Percentiles rank a stretch among this genome's conserved stretches.
Conservation (phyloP, 495 filamentous ascomycete species). For the Talaromyces stipitatus region DNA sequence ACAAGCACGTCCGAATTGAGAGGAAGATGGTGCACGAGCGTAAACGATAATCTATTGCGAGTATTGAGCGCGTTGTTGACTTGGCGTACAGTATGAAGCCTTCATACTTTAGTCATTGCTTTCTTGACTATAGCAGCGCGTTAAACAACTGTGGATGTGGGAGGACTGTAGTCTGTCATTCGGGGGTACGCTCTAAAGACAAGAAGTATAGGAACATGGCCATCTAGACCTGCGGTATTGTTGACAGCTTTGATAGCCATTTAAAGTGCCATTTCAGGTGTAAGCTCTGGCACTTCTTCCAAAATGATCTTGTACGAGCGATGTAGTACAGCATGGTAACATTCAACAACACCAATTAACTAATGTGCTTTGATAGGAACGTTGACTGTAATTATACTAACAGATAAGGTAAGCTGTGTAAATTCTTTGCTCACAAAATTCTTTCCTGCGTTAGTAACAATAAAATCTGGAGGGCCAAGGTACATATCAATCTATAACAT, state of each 20-base stretch:
- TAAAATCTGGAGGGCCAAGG: constrained; percentile 13
- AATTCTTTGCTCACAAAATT: constrained; percentile 21
- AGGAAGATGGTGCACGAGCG: constrained; percentile 1
- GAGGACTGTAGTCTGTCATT: constrained; percentile 6
- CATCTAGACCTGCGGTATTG: constrained; percentile 8
- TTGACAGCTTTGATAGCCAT: constrained; percentile 16
- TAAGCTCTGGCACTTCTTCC: constrained; percentile 5
- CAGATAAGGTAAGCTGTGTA: constrained; percentile 3
- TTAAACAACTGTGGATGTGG: neutral
- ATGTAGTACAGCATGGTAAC: constrained; percentile 10
- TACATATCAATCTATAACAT: constrained; percentile 20
- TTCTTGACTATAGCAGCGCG: constrained; percentile 9
- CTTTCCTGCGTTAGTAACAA: constrained; percentile 14
- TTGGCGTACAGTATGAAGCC: neutral
- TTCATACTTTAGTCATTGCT: neutral
- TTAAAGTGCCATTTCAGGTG: constrained; percentile 8
- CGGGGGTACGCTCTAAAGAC: constrained; percentile 13
- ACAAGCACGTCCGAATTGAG: constrained; percentile 9
- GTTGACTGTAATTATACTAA: constrained; percentile 4
- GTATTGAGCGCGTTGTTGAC: neutral
- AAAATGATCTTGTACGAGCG: constrained; percentile 14
- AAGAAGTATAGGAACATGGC: constrained; percentile 6
- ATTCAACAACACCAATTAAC: constrained; percentile 15
- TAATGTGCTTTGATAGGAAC: constrained; percentile 16
- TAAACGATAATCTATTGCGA: constrained; percentile 10